Conservation (phyloP, 192 early-diverging fungal species). For the Coemansia sp. region DNA sequence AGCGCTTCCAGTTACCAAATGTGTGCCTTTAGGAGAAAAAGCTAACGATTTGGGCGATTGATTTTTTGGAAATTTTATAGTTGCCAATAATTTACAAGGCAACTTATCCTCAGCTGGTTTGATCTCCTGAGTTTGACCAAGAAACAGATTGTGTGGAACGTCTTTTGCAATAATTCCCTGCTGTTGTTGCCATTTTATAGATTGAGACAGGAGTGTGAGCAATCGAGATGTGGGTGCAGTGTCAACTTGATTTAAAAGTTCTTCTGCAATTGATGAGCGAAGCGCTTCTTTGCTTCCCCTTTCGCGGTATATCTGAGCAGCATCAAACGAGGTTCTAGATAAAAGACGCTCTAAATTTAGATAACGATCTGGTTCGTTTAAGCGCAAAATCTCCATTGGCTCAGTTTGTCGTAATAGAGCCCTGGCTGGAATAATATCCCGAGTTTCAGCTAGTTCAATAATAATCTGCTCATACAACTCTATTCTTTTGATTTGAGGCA, state of each 20-base stretch:
- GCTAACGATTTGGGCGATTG: constrained; percentile 71
- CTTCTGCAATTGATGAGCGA: constrained; percentile 72
- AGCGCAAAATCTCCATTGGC: constrained; percentile 80
- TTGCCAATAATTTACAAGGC: constrained; percentile 68
- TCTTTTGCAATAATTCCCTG: constrained; percentile 75
- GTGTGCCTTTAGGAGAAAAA: constrained; percentile 84
- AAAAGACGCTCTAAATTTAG: constrained; percentile 78
- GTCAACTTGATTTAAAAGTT: constrained; percentile 27
- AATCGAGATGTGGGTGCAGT: constrained; percentile 74
- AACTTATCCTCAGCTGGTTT: constrained; percentile 72
- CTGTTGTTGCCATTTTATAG: constrained; percentile 84
- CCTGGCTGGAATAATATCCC: constrained; percentile 79
- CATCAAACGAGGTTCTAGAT: constrained; percentile 62
- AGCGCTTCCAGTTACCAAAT: constrained; percentile 79
- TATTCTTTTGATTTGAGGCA: constrained; percentile 68
- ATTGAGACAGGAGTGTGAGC: constrained; percentile 80
- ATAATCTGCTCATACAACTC: constrained; percentile 92
- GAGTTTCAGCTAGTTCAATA: constrained; percentile 81
- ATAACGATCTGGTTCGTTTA: constrained; percentile 76
- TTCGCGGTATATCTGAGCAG: constrained; percentile 47
- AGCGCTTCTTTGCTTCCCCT: constrained; percentile 61
- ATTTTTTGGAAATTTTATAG: constrained; percentile 93
- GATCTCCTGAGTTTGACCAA: constrained; percentile 61
- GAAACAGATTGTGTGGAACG: constrained; percentile 76
- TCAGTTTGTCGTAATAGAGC: constrained; percentile 86